Evolutionary conservation across 306 rosid genomes (phyloP).

Genomic region (Hippophae gyantsensis): DNA sequence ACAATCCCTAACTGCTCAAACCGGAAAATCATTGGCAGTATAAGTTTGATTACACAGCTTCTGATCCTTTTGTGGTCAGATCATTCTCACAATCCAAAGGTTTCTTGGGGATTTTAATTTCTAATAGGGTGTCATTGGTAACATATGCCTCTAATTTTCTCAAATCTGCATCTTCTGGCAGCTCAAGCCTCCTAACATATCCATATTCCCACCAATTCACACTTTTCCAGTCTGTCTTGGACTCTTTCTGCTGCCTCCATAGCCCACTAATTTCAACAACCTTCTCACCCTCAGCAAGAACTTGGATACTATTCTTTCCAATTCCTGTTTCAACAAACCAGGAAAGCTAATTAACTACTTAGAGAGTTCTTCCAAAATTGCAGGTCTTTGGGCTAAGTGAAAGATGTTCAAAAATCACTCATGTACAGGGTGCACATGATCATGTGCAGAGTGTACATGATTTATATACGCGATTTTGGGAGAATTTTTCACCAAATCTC

Average conservation of each 20-base stretch:
- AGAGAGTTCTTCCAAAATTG: too few relatives aligned
- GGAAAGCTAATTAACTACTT: slow-evolving; percentile 9
- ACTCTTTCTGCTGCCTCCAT: slow-evolving; percentile 58
- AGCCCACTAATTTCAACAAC: slow-evolving; percentile 77
- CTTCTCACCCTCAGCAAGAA: slow-evolving; percentile 63
- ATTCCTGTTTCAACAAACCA: slow-evolving; percentile 45
- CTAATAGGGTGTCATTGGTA: slow-evolving; percentile 49
- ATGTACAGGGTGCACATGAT: too few relatives aligned
- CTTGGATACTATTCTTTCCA: slow-evolving; percentile 52
- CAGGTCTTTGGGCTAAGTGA: too few relatives aligned
- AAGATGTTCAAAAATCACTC: too few relatives aligned
- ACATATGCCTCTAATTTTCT: slow-evolving; percentile 48
- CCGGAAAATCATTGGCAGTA: not conserved
- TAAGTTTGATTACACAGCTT: slow-evolving; percentile 21
- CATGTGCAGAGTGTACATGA: too few relatives aligned
- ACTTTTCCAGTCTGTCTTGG: slow-evolving; percentile 68
- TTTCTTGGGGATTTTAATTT: slow-evolving; percentile 55
- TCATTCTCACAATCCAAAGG: slow-evolving; percentile 22
- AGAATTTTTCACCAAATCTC: not conserved
- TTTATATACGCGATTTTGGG: too few relatives aligned
- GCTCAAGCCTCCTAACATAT: slow-evolving; percentile 81
- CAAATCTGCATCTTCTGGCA: slow-evolving; percentile 89
- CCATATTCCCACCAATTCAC: slow-evolving; percentile 92
- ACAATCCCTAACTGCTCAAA: not conserved
- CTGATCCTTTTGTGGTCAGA: slow-evolving; percentile 12